Evolutionary conservation across 345 rosid species (phyloP).

Genomic region (Lumnitzera racemosa): DNA sequence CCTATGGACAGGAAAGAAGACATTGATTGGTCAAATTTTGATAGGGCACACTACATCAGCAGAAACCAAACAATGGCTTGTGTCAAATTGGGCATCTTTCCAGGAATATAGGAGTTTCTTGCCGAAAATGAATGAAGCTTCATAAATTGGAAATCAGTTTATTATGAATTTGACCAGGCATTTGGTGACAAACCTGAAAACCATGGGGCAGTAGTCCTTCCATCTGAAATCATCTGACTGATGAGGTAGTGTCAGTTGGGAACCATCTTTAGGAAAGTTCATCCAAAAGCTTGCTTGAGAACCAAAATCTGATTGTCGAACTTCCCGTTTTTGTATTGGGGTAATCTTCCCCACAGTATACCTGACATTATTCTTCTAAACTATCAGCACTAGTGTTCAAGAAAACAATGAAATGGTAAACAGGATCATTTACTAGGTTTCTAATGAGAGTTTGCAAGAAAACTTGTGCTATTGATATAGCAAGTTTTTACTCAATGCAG

Average conservation of each 20-base stretch:
- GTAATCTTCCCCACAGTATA: slow-evolving; percentile 98
- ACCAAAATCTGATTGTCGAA: slow-evolving; percentile 83
- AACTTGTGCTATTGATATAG: no score
- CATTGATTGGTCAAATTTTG: no score
- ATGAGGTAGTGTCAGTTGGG: slow-evolving; percentile 86
- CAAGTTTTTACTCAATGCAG: no score
- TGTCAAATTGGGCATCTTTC: no score
- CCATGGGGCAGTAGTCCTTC: slow-evolving; percentile 99
- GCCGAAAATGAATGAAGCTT: no score
- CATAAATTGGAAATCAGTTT: no score
- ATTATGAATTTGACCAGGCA: not conserved
- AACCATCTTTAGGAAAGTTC: slow-evolving; percentile 86
- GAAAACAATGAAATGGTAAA: slow-evolving; percentile 3
- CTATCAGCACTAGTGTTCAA: slow-evolving; percentile 5
- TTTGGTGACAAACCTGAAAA: slow-evolving; percentile 61
- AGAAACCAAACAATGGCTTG: no score
- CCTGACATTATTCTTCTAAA: slow-evolving; percentile 34
- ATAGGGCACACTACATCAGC: no score
- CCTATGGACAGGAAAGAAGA: no score
- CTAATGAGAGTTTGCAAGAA: no score
- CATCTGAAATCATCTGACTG: slow-evolving; percentile 91
- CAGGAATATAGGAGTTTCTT: no score
- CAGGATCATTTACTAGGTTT: not conserved
- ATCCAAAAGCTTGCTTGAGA: slow-evolving; percentile 97
- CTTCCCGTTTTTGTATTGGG: slow-evolving; percentile 88